Conservation (phyloP, 805 yeast species). For the Ogataea thermomethanolica region DNA sequence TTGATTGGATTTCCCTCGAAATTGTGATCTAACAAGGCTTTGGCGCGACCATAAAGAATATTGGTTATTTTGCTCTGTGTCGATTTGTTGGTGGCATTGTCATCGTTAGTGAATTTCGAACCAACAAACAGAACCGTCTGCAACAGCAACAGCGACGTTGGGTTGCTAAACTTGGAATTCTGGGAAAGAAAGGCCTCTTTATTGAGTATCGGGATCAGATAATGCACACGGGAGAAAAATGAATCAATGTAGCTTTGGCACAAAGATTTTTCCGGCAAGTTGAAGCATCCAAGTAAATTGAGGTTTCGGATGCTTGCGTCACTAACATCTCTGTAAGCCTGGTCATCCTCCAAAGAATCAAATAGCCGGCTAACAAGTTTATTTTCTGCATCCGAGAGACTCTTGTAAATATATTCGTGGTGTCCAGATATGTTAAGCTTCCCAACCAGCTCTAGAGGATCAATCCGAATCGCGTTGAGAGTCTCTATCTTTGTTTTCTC, state of each 20-base stretch:
- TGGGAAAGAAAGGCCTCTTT: constrained; percentile 54
- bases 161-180: constrained; percentile 47
- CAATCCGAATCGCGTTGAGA: constrained; percentile 11
- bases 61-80: constrained; percentile 40
- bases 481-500: constrained; percentile 11
- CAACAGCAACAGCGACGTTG: constrained; percentile 55
- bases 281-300: constrained; percentile 63
- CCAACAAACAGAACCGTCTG: constrained; percentile 67
- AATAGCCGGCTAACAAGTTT: constrained; percentile 4
- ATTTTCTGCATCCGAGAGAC: constrained; percentile 4
- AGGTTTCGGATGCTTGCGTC: constrained; percentile 55
- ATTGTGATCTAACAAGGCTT: constrained; percentile 10
- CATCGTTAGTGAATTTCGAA: constrained; percentile 52
- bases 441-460: constrained; percentile 5
- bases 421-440: background rate
- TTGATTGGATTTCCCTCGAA: constrained; percentile 10
- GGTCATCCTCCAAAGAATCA: constrained; percentile 2
- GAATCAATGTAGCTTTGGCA: constrained; percentile 56
- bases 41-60: constrained; percentile 32
- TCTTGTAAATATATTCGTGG: background rate
- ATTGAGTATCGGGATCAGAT: constrained; percentile 63
- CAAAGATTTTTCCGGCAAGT: constrained; percentile 55
- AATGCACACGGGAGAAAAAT: constrained; percentile 63
- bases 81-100: constrained; percentile 39
- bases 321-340: constrained; percentile 9